Conservation (phyloP, 1,284 basidiomycete genomes). For the Cutaneotrichosporon cavernicola region DNA sequence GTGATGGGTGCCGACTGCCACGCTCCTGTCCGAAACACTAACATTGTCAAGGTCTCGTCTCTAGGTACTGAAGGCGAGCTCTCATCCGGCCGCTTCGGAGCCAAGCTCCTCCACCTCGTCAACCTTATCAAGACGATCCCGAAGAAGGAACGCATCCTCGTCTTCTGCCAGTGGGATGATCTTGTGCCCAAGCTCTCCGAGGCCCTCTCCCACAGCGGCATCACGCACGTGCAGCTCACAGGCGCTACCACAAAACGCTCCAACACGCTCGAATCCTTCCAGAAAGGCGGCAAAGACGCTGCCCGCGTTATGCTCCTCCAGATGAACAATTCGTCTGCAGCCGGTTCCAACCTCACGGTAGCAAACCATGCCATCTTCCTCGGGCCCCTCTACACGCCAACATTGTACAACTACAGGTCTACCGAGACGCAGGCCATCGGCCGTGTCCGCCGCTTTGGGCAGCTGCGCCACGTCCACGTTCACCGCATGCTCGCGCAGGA, state of each 20-base stretch:
- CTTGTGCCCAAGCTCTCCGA: slow-evolving; percentile 85
- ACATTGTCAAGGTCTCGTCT: slow-evolving; percentile 76
- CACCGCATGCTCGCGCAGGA: slow-evolving; percentile 76
- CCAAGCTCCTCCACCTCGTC: slow-evolving; percentile 82
- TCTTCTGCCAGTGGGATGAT: slow-evolving; percentile 93
- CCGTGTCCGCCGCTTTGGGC: slow-evolving; percentile 80
- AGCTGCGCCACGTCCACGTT: slow-evolving; percentile 73
- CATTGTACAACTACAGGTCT: slow-evolving; percentile 76
- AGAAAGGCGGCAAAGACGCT: slow-evolving; percentile 62
- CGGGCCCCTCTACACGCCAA: slow-evolving; percentile 77
- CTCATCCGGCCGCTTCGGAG: slow-evolving; percentile 77
- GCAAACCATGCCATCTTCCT: slow-evolving; percentile 95
- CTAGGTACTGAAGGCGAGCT: slow-evolving; percentile 78
- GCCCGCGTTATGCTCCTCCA: slow-evolving; percentile 77
- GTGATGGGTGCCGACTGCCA: slow-evolving; percentile 69
- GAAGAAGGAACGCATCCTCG: slow-evolving; percentile 73
- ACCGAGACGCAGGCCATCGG: slow-evolving; percentile 88
- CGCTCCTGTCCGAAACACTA: slow-evolving; percentile 69
- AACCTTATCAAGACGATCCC: slow-evolving; percentile 77
- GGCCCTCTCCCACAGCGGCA: slow-evolving; percentile 68
- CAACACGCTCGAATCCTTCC: slow-evolving; percentile 78
- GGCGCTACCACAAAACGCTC: slow-evolving; percentile 75
- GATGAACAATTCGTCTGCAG: slow-evolving; percentile 90
- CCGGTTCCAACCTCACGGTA: slow-evolving; percentile 85
- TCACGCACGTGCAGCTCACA: slow-evolving; percentile 76